A percentile compares a stretch with the other conserved stretches of the same genome.
Evolutionary conservation across 2,329 filamentous ascomycete genomes (phyloP).

Genomic region (Alternaria consortialis): DNA sequence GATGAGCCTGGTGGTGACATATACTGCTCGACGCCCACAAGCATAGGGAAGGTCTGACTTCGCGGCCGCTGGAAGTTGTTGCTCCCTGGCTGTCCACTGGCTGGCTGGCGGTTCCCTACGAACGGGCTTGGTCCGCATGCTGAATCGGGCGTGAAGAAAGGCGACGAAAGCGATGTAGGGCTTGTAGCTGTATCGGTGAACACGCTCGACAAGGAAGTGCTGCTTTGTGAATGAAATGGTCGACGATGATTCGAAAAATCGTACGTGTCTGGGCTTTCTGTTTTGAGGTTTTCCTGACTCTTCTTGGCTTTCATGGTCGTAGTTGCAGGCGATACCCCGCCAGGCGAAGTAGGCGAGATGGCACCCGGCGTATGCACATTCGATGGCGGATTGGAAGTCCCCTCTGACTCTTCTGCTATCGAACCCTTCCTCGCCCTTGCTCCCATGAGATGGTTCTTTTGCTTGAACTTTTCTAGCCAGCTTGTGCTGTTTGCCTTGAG

Average conservation of each 20-base stretch:
- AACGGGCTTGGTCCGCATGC: conserved; percentile 70
- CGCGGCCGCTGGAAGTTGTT: conserved; percentile 76
- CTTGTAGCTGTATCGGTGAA: conserved; percentile 74
- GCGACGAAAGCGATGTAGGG: conserved; percentile 75
- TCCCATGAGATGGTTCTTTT: conserved; percentile 75
- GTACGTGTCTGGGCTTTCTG: conserved; percentile 65
- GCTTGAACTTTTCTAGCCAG: conserved; percentile 96
- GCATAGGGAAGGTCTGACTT: conserved; percentile 84
- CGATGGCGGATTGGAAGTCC: conserved; percentile 64
- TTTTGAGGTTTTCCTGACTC: conserved; percentile 73
- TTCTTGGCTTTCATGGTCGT: conserved; percentile 69
- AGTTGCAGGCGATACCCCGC: conserved; percentile 73
- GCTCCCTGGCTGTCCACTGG: conserved; percentile 57
- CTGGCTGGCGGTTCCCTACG: conserved; percentile 60
- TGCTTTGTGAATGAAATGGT: conserved; percentile 71
- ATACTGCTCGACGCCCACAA: conserved; percentile 68
- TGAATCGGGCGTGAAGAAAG: conserved; percentile 81
- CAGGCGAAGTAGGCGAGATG: conserved; percentile 78
- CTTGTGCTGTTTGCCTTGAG: conserved; percentile 74
- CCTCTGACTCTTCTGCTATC: conserved; percentile 73
- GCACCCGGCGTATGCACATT: conserved; percentile 69
- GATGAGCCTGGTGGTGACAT: conserved; percentile 60
- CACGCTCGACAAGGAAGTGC: conserved; percentile 72
- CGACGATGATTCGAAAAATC: conserved; percentile 69
- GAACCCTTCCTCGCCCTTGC: conserved; percentile 65